Percentiles rank a stretch among this genome's conserved stretches.
Evolutionary conservation across 805 yeast genomes (phyloP).

Genomic region (Saccharomycopsis microspora): DNA sequence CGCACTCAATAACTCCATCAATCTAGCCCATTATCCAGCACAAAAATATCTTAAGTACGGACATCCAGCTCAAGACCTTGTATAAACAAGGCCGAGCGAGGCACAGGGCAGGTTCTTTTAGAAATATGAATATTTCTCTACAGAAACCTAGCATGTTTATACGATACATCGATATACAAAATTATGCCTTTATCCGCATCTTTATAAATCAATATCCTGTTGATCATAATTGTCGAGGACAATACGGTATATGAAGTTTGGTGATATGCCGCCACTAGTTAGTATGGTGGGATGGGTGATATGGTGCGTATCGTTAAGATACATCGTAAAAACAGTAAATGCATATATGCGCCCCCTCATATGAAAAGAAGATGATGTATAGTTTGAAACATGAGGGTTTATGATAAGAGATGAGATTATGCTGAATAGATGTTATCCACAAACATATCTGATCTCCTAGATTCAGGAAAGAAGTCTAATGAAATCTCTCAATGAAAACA

Average conservation of each 20-base stretch:
- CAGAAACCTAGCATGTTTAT: too few species aligned
- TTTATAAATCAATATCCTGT: conserved; percentile 38
- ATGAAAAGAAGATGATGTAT: too few species aligned
- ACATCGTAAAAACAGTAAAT: too few species aligned
- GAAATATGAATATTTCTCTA: not conserved
- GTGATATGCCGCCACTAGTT: conserved; percentile 75
- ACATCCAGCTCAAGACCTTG: conserved; percentile 55
- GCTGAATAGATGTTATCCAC: too few species aligned
- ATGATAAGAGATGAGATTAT: too few species aligned
- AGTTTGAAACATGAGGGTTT: too few species aligned
- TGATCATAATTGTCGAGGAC: conserved; percentile 88
- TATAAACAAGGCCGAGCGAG: conserved; percentile 42
- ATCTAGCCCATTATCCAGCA: conserved; percentile 36
- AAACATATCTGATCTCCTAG: too few species aligned
- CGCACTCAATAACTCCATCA: conserved; percentile 50
- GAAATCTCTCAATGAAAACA: too few species aligned
- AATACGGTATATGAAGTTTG: conserved; percentile 89
- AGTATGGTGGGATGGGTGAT: not conserved
- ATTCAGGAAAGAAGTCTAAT: too few species aligned
- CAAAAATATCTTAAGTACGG: not conserved
- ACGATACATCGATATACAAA: too few species aligned
- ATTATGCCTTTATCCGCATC: not conserved
- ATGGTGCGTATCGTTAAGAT: not conserved
- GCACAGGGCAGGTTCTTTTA: conserved; percentile 35
- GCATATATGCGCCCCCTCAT: too few species aligned